Conservation (phyloP, 2,329 filamentous ascomycete genomes). For the Stachybotrys chlorohalonatus region DNA sequence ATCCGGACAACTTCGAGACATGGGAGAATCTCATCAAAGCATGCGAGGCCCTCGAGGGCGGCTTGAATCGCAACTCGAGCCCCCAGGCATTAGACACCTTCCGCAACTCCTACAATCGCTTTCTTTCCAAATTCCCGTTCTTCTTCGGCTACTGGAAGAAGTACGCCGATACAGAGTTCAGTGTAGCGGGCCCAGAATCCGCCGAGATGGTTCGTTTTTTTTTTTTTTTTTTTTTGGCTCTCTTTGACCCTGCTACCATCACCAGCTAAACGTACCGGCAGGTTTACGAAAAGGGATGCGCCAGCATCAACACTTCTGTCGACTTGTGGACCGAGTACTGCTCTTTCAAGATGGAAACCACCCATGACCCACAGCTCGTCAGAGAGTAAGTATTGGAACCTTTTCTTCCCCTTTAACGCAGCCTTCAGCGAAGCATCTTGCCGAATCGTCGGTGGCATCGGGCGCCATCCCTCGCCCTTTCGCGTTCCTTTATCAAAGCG, state of each 20-base stretch:
- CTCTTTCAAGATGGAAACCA: conserved; percentile 95
- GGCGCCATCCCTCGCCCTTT: conserved; percentile 12
- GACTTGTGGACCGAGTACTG: conserved; percentile 98
- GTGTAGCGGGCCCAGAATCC: conserved; percentile 90
- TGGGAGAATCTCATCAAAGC: conserved; percentile 90
- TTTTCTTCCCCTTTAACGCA: conserved; percentile 61
- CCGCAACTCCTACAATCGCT: conserved; percentile 81
- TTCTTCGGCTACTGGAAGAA: conserved; percentile 99
- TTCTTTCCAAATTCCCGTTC: conserved; percentile 88
- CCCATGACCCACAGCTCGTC: conserved; percentile 87
- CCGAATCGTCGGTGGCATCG: conserved; percentile 31
- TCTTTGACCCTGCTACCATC: background rate
- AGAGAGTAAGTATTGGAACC: conserved; percentile 91
- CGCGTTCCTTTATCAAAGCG: conserved; percentile 10
- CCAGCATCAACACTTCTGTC: conserved; percentile 86
- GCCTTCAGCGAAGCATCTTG: conserved; percentile 34
- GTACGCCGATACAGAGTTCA: conserved; percentile 95
- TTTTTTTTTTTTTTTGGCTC: background rate
- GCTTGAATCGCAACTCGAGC: conserved; percentile 92
- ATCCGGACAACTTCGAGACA: conserved; percentile 84
- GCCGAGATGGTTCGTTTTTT: conserved; percentile 75
- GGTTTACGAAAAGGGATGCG: conserved; percentile 93
- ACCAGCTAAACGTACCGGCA: conserved; percentile 24
- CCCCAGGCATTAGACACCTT: conserved; percentile 84
- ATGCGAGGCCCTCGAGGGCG: conserved; percentile 79